These are phyloP conservation scores for Raphanus hybrid DNA, from an alignment of 441 rosid species.

Conservation along the genomic window DNA sequence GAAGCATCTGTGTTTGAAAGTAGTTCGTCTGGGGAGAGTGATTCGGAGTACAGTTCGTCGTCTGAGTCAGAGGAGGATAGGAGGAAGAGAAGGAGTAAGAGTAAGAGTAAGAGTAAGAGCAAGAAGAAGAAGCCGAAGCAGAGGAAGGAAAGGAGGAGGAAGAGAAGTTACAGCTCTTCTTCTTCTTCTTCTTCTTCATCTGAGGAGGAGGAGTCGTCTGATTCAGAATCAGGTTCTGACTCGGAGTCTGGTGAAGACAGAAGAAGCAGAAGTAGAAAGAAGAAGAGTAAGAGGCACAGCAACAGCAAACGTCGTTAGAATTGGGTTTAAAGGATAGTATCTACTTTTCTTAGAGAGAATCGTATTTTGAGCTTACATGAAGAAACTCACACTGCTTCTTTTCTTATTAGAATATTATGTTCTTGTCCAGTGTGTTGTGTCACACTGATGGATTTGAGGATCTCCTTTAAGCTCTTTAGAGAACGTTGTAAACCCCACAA, in stretches of 20 bases:
- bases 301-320: conserved; percentile 62
- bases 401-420: too few relatives aligned
- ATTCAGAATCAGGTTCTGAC: conserved; percentile 69
- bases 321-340: conserved; percentile 11
- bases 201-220: conserved; percentile 75
- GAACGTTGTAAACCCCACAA: conserved; percentile 5
- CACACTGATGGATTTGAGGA: conserved; percentile 11
- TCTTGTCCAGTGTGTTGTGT: conserved; percentile 10
- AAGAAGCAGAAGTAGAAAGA: conserved; percentile 57
- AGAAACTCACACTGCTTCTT: conserved; percentile 6
- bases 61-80: conserved; percentile 81
- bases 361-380: conserved; percentile 18
- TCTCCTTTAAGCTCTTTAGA: neutral
- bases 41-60: conserved; percentile 69
- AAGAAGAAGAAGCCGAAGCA: conserved; percentile 66
- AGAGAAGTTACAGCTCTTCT: conserved; percentile 70
- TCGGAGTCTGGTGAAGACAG: conserved; percentile 79
- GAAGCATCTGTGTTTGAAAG: conserved; percentile 95
- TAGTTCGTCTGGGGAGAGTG: conserved; percentile 68
- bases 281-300: conserved; percentile 65
- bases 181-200: conserved; percentile 61
- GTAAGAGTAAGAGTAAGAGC: conserved; percentile 58
- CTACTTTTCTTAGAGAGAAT: conserved; percentile 7
- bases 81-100: conserved; percentile 47
- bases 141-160: conserved; percentile 49